Conservation (phyloP, 139 green algal species). For the Chara braunii region DNA sequence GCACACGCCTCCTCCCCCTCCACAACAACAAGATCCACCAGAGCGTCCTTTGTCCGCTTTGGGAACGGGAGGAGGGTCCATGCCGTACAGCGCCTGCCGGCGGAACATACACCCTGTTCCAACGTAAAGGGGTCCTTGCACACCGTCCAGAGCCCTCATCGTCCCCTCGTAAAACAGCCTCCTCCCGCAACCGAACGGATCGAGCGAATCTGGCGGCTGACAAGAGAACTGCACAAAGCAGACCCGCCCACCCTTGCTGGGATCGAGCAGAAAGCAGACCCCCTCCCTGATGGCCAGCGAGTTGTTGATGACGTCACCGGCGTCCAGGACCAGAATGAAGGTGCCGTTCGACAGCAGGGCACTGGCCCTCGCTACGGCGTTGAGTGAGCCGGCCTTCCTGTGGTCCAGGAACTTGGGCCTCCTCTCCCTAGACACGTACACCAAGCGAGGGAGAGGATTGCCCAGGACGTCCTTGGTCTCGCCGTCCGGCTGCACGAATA, state of each 20-base stretch:
- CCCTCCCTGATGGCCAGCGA: neutral
- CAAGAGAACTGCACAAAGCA: constrained; percentile 11
- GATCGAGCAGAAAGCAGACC: constrained; percentile 6
- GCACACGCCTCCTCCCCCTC: neutral
- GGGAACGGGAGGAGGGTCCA: constrained; percentile 13
- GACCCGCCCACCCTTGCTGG: neutral
- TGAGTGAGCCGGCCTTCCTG: constrained; percentile 9
- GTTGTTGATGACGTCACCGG: constrained; percentile 6
- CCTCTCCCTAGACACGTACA: constrained; percentile 11
- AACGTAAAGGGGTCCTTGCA: constrained; percentile 39
- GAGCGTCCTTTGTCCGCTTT: neutral
- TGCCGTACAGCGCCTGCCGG: constrained; percentile 30
- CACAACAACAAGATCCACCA: neutral
- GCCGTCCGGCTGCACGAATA: neutral
- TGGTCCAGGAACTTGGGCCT: neutral
- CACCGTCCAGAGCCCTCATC: constrained; percentile 29
- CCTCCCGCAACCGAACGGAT: neutral
- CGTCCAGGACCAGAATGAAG: constrained; percentile 1
- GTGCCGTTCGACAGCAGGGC: neutral
- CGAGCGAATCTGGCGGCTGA: neutral
- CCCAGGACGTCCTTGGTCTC: neutral
- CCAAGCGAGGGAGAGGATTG: neutral
- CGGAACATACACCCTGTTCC: constrained; percentile 40
- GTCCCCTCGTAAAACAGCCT: neutral
- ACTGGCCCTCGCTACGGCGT: neutral